Base-by-base conservation (phyloP, 2,329 filamentous ascomycete genomes). In the Talaromyces amestolkiae region DNA sequence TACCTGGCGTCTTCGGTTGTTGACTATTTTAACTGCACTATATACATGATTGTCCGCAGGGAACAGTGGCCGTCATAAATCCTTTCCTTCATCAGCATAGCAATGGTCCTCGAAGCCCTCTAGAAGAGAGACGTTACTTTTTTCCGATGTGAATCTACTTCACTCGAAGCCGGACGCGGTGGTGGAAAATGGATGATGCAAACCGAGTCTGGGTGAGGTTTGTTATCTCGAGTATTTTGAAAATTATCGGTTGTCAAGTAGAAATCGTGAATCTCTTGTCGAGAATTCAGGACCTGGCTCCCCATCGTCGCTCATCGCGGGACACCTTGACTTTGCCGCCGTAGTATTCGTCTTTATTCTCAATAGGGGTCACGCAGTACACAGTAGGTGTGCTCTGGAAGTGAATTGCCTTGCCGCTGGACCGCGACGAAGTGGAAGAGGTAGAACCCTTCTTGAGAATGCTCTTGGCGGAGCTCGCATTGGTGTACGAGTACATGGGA, bases 301-400 rank as follows among this genome's bases (percentile, higher is more conserved):
- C 73, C 81, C 81, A 83, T 69, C 81, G 74, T 70, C 80, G 73
- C 68, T 83, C 81, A 45, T 83, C 81, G 61, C 74, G 75, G 41
- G 76, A 76, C 72, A 82, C 75, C 72, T 81, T 82, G 47, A 71
- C 75, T 68, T 82, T 78, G n/a, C 71, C 75, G 56, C 81, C 81
- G 60, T 83, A 82, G 68, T 82, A 83, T 61, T 82, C 81, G 19
- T 82, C 78, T 5, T 77, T 75, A 19, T 80, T 79, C 69, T 82
- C 80, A 67, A 83, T 82, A 0, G 81, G 81, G 2, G 80, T 82
- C 58, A 83, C 77, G 64, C 78, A 80, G 71, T 82, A 75, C 27
- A 83, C 76, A 24, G 76, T 79, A 3, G 81, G 81, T 6, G 79
- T 78, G 43, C 75, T 76, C 45, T 74, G 70, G 70, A 83, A 83